Evolutionary conservation across 2,329 filamentous ascomycete species (phyloP).

Genomic region (Ambrosiella beaveri): DNA sequence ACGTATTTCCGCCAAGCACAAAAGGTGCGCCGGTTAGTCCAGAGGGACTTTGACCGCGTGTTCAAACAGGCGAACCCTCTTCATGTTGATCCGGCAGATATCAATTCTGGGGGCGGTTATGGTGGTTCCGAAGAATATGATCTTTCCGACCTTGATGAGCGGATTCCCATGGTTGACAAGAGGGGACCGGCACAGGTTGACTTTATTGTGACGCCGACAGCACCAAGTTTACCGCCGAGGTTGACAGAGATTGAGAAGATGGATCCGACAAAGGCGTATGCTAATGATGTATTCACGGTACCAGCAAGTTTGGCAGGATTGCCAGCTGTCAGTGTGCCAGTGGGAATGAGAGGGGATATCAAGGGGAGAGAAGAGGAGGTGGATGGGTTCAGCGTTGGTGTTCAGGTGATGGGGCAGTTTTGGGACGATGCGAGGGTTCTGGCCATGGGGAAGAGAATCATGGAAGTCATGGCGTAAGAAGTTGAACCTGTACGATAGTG

Average conservation of each 20-base stretch:
- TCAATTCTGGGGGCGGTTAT: not conserved
- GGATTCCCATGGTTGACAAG: constrained; percentile 35
- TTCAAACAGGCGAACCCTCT: constrained; percentile 59
- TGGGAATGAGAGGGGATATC: constrained; percentile 16
- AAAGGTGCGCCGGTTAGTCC: constrained; percentile 65
- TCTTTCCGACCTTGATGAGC: constrained; percentile 41
- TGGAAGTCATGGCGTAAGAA: constrained; percentile 17
- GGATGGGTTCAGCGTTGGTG: constrained; percentile 28
- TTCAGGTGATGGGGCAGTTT: constrained; percentile 69
- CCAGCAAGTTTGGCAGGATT: constrained; percentile 84
- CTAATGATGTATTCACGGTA: constrained; percentile 91
- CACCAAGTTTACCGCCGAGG: constrained; percentile 55
- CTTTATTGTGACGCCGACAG: constrained; percentile 73
- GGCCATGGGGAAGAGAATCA: constrained; percentile 33
- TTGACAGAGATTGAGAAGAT: constrained; percentile 34
- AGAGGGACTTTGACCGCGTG: constrained; percentile 67
- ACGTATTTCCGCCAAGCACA: constrained; percentile 97
- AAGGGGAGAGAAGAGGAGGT: constrained; percentile 17
- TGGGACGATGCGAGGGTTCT: constrained; percentile 55
- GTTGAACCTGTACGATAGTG: not conserved
- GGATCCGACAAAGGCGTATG: constrained; percentile 58
- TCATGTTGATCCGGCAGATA: constrained; percentile 22
- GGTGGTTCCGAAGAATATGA: constrained; percentile 27
- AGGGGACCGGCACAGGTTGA: constrained; percentile 52
- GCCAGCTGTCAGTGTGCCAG: constrained; percentile 70